phyloP scores from a whole-genome alignment of 768 basidiomycete species.

The Roridomyces roridus region DNA sequence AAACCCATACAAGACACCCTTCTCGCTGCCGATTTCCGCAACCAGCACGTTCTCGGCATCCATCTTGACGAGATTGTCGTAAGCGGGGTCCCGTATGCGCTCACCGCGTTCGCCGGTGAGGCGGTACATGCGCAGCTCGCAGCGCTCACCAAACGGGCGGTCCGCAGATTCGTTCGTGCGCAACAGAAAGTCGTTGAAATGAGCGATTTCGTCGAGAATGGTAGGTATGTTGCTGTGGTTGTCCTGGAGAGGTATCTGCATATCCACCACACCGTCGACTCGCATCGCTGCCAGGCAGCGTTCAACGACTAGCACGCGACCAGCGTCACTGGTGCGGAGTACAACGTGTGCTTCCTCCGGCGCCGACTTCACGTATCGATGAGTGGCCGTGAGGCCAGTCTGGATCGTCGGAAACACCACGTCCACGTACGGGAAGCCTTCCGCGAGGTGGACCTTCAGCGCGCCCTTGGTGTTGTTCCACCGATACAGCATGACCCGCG shows the following conservation, averaged over 20 bases:
- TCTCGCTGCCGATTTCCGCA: background rate
- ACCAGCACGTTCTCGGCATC: background rate
- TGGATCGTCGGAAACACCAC: background rate
- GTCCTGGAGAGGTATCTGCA: background rate
- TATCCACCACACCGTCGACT: background rate
- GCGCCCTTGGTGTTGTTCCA: background rate
- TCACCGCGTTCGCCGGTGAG: background rate
- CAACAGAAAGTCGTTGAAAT: conserved; percentile 11
- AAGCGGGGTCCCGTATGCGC: background rate
- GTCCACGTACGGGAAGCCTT: background rate
- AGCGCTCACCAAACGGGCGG: too few species aligned
- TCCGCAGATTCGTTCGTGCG: background rate
- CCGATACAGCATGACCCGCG: background rate
- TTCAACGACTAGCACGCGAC: background rate
- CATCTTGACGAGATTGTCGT: background rate
- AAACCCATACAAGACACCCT: conserved; percentile 3
- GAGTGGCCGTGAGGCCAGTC: too few species aligned
- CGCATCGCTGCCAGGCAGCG: background rate
- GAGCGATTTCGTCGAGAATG: background rate
- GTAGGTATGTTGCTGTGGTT: background rate
- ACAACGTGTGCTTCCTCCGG: background rate
- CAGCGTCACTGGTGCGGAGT: background rate
- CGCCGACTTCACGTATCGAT: background rate
- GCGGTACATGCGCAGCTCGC: background rate
- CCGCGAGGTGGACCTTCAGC: background rate